Base-by-base conservation (phyloP, 768 basidiomycete genomes). In the Pholiota molesta region DNA sequence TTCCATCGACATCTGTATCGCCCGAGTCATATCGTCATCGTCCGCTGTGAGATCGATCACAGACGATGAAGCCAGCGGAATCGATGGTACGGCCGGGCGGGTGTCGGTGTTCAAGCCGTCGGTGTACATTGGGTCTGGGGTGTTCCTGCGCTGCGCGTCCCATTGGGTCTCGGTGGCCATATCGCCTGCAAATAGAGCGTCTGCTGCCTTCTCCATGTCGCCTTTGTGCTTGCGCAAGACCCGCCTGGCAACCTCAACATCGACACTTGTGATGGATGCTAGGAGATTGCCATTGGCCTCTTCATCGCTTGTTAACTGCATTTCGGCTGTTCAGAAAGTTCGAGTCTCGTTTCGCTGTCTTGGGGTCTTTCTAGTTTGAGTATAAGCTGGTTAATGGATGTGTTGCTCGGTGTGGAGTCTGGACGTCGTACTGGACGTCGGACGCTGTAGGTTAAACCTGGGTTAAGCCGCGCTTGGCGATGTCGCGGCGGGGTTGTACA, bases 31-130 rank as follows among this genome's bases (percentile, higher is more conserved):
- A 19, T 86, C 72, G 35, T 79, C 80, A 44, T 83, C 81, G n/a
- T 85, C 83, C 31, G 31, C 74, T 4, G 88, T 90, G 47, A 91
- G 77, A 72, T 91, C 88, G 49, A 90, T 87, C 31, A 82, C 75
- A 6, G 75, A 70, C 9, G 75, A 69, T 11, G 75, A 72, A 63
- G 60, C 65, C 44, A 63, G 67, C 28, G 71, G 62, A 59, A 66
- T 59, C 54, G 66, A 61, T 47, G 65, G 59, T 65, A 62, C 63
- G 62, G 68, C 60, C 52, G 65, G 63, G 65, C 72, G 66, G 60
- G 66, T 59, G 58, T 68, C 66, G 44, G 67, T 61, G 61, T 64
- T 54, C 57, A 19, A 9, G 16, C 67, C 69, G 65, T 63, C 68
- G 35, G 62, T 52, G 61, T 72, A 67, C 53, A 65, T 65, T 1